A percentile compares a stretch with the other conserved stretches of the same genome.
phyloP scores from a whole-genome alignment of 2,329 filamentous ascomycete genomes.

The Fusarium guadeloupense region DNA sequence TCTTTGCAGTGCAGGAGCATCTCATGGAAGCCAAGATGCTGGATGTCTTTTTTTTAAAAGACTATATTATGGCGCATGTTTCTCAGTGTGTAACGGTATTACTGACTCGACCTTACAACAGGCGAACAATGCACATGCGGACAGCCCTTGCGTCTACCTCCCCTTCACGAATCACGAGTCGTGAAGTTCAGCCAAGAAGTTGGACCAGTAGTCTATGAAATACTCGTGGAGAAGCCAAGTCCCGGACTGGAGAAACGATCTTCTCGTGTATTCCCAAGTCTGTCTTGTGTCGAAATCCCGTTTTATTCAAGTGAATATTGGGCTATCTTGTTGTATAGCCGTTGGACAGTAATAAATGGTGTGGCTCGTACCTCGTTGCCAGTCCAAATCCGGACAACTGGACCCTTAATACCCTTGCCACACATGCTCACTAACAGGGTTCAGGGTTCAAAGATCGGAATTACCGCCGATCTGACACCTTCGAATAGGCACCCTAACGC shows the following conservation, averaged over 20 bases:
- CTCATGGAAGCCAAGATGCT: not conserved
- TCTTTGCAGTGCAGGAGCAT: not conserved
- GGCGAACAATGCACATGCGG: too few species aligned
- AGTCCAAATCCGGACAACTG: conserved; percentile 34
- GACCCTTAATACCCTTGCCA: conserved; percentile 27
- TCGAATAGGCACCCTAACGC: not conserved
- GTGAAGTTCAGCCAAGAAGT: not conserved
- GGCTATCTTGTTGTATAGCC: conserved; percentile 10
- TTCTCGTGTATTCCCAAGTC: not conserved
- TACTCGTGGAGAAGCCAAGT: not conserved
- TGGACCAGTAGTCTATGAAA: not conserved
- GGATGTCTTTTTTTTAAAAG: not conserved
- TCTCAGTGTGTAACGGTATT: too few species aligned
- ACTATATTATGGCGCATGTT: not conserved
- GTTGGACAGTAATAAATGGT: not conserved
- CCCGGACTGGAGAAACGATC: not conserved
- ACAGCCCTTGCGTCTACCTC: too few species aligned
- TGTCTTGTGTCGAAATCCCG: not conserved
- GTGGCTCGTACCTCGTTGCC: conserved; percentile 30
- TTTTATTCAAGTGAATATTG: not conserved
- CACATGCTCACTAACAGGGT: conserved; percentile 34
- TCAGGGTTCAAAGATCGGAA: conserved; percentile 37
- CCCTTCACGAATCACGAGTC: not conserved
- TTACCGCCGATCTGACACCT: conserved; percentile 28
- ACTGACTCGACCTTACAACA: too few species aligned